Evolutionary conservation across 257 asterid species (phyloP), one percentile per base, ranked within the genome.

Genomic region (Paraleonurus japonicus): DNA sequence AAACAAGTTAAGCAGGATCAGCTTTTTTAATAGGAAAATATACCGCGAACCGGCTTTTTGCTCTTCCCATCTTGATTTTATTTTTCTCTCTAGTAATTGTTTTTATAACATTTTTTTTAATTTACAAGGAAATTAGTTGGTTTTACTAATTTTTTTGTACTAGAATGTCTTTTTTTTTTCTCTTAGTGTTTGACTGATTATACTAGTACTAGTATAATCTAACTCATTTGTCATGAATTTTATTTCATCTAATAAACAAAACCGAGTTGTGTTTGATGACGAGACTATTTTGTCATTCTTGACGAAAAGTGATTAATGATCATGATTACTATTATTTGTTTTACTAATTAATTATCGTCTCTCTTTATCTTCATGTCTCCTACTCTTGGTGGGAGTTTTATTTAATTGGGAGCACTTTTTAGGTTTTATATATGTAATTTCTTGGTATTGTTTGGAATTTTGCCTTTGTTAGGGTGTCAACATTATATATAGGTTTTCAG

Each of bases 51-150:
- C 93, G 0, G 83, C 92, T 5, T 86, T 73, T 77, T 83, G 80
- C 82, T 86, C 59, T 92, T 92, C 74, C 97, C 97, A 23, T 87
- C 91, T 79, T 82, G 70, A 68, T 15, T 43, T 61, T 9, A 68
- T 43, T 11, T 61, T 32, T 16, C 35, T 24, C 6, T 22, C 4
- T 26, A 27, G 39, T 4, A 47, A n/a, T 54, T 22, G 23, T 10
- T 27, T 58, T 60, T 15, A 30, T 30, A 15, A 28, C 65, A 28
- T 6, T 26, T 26, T 17, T 55, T 58, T 58, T 4, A 12, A 6
- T 22, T 57, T 24, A 10, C 67, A 19, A 16, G 17, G 10, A 32
- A 33, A 32, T 5, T 20, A 33, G 10, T 61, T 32, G n/a, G 3
- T n/a, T 35, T 32, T 28, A 15, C 12, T 5, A 11, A 3, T 0